A percentile compares a stretch with the other conserved stretches of the same genome.
phyloP scores from a whole-genome alignment of 2,329 filamentous ascomycete species.

The Didymellaceae sp. region DNA sequence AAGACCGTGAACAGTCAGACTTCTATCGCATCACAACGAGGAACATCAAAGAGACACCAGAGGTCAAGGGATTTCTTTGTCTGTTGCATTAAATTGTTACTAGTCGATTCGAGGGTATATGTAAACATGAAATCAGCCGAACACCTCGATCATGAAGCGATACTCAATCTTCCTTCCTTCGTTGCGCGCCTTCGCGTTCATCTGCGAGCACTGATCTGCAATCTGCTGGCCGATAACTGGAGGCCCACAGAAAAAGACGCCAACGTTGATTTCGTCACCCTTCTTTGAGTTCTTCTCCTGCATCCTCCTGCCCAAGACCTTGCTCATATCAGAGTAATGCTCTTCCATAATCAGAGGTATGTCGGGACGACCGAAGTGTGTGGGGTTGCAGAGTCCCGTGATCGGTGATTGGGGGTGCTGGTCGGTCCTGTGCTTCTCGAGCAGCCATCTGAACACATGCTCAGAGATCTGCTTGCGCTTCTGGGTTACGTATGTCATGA shows the following conservation, averaged over 20 bases:
- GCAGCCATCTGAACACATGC: constrained; percentile 63
- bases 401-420: constrained; percentile 60
- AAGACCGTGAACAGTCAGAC: neutral
- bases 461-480: constrained; percentile 61
- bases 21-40: too few relatives aligned
- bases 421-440: constrained; percentile 63
- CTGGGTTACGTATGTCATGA: constrained; percentile 64
- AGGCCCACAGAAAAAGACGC: constrained; percentile 64
- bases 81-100: neutral
- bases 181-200: constrained; percentile 59
- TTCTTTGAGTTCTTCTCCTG: constrained; percentile 31
- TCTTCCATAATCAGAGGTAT: constrained; percentile 60
- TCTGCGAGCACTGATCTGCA: constrained; percentile 60
- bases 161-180: constrained; percentile 62
- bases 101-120: constrained; percentile 1
- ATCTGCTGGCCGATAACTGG: constrained; percentile 62
- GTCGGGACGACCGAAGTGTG: constrained; percentile 63
- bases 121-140: constrained; percentile 47
- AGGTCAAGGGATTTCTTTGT: too few relatives aligned
- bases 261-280: constrained; percentile 54
- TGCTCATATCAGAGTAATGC: constrained; percentile 61
- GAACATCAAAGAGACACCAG: too few relatives aligned
- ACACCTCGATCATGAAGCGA: constrained; percentile 65
- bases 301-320: constrained; percentile 32
- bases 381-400: constrained; percentile 61